Base-by-base conservation (phyloP, 306 rosid genomes). In the Alnus rubra region DNA sequence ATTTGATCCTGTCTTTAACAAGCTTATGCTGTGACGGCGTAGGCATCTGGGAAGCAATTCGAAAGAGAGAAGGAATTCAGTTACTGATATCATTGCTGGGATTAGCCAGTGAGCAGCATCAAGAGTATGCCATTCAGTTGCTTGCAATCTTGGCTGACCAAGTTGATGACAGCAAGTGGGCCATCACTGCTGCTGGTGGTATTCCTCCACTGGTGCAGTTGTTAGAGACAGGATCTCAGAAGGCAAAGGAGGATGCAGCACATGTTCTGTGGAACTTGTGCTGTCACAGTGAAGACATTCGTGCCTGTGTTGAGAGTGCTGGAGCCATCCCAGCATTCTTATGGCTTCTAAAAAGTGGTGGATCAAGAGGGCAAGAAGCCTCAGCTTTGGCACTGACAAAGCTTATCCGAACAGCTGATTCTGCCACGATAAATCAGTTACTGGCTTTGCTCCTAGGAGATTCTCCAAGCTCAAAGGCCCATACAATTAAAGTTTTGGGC, bases 131-230 rank as follows among this genome's bases (percentile, higher is more conserved):
- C 76, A 98, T 92, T 85, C 94, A 90, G 79, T 90, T 95, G 83
- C 85, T 95, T 60, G 90, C 90, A 47, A 90, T 91, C 83, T 86
- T 92, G 80, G 91, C 95, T 75, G 92, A 92, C 74, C 98, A 91
- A 82, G 91, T 91, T 11, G 97, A 93, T 83, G 98, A 95, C 90
- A 92, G 96, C 87, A 95, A 95, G 82, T 95, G 98, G 98, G 98
- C 98, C 78, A 92, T 92, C 78, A 95, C 98, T 74, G 98, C 98
- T 86, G 98, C 98, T 35, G 98, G 98, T 68, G 98, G 97, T 72
- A 95, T 95, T 86, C 98, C 98, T 78, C 97, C 91, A 47, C 64
- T 95, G 85, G 98, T 95, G 82, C 97, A 95, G 91, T 83, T 92
- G 79, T 84, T 95, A 83, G 98, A 95, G 86, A 88, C 93, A 19